Evolutionary conservation across 2,329 filamentous ascomycete genomes (phyloP).

Genomic region (Penicillium occitanis): DNA sequence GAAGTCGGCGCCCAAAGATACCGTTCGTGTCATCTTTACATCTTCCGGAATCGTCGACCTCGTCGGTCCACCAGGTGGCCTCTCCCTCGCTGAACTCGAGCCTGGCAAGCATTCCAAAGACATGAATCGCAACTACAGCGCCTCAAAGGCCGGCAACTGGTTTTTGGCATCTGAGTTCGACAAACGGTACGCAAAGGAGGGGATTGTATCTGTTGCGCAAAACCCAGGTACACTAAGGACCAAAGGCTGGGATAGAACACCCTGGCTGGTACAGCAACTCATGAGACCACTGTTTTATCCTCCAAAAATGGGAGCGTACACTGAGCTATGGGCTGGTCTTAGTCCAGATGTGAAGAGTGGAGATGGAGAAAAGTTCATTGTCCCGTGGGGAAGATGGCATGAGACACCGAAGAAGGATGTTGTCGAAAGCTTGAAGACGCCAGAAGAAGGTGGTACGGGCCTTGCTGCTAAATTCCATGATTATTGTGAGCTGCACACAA

Average conservation of each 20-base stretch:
- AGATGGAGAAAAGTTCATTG: constrained; percentile 20
- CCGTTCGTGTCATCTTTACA: constrained; percentile 38
- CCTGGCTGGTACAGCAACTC: neutral
- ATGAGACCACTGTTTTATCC: constrained; percentile 32
- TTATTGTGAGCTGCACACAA: neutral
- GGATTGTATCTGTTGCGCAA: constrained; percentile 15
- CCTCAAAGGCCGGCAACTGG: constrained; percentile 41
- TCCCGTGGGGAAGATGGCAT: constrained; percentile 23
- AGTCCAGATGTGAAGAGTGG: constrained; percentile 43
- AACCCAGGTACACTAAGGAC: constrained; percentile 10
- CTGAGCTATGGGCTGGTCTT: constrained; percentile 50
- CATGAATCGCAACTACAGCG: constrained; percentile 22
- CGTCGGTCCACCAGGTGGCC: constrained; percentile 21
- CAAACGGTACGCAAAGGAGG: constrained; percentile 6
- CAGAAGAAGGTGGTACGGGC: neutral
- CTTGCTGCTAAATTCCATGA: neutral
- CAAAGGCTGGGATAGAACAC: neutral
- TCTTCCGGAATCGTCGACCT: constrained; percentile 32
- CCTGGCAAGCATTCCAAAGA: constrained; percentile 28
- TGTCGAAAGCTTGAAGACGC: neutral
- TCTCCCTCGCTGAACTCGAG: constrained; percentile 25
- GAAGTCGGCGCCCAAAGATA: constrained; percentile 23
- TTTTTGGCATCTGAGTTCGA: constrained; percentile 36
- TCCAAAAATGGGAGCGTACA: constrained; percentile 47
- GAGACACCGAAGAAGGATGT: neutral